Base-by-base conservation (phyloP, 1,139 yeast genomes). In the Yamadazyma atlantica region DNA sequence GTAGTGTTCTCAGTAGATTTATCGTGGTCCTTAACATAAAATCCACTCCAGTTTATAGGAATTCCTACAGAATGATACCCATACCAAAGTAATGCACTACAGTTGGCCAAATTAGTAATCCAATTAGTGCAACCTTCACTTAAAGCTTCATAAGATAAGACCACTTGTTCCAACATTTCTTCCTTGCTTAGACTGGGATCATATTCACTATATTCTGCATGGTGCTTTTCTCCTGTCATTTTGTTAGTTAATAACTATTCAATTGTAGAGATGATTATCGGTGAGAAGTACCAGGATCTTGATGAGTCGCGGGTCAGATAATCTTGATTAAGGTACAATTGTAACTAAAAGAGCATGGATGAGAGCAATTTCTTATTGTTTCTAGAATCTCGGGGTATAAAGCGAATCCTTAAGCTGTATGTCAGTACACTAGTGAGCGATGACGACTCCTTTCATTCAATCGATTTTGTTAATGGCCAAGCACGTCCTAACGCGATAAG, bases 21-120 rank as follows among this genome's bases (percentile, higher is more conserved):
- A 4, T 29, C 21, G 3, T 15, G 19, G n/a, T 55, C 55, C 4
- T 33, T 33, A 1, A 86, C 78, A 53, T 92, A 92, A 56, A 92
- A 89, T 0, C 98, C 98, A 0, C 95, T 79, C 98, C 98, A 92
- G 57, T 92, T 92, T 15, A 90, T 86, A 2, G 66, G 60, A 2
- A 70, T 50, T 1, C 64, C 57, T 4, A 85, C 55, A 0, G 88
- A 75, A 42, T 78, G 82, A 60, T 86, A 90, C 11, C 87, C 92
- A 53, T 88, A 83, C 96, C 97, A 90, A 34, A 92, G 52, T 39
- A 92, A 66, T 3, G 96, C 85, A 4, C 96, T 73, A 27, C 92
- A 85, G 53, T 92, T 92, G 21, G 97, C 78, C 24, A 89, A 64
- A 54, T 92, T 92, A 46, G 95, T 80, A 2, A 90, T 90, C 96